Base-by-base conservation (phyloP, 371 early-diverging fungal genomes). In the Phascolomyces articulosus region DNA sequence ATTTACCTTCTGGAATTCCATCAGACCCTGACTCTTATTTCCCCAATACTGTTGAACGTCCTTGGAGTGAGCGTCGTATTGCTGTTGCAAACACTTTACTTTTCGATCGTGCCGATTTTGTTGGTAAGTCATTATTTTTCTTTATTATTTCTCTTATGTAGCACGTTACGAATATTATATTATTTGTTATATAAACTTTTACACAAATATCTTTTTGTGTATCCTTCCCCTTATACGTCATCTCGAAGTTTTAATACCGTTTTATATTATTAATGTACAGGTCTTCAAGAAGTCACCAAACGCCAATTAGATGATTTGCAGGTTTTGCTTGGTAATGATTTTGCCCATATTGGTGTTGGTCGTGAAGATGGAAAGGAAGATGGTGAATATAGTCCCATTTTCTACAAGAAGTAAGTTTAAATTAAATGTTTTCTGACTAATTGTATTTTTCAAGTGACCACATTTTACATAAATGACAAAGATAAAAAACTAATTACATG, bases 321-420 rank as follows among this genome's bases (percentile, higher is more conserved):
- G 20, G 62, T 68, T 10, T 67, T 81, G 11, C 61, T 83, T 13
- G 62, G 62, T 6, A 68, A 73, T 23, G 78, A 83, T 15, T 84
- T 79, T 56, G 68, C 67, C 4, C 76, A 80, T 79, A 40, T 81
- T 11, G 84, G 84, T 38, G 72, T 62, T 9, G 84, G 84, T n/a
- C 67, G 84, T 34, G 61, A 71, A 6, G 84, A 83, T 60, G 84
- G 84, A 3, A 76, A 79, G 34, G 58, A 73, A 49, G 58, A 71
- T 40, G 83, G 83, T 8, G 80, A 83, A 61, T 71, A 76, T 26
- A 59, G 67, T 18, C 71, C 80, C 7, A 60, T 79, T n/a, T 79
- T 79, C 56, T 79, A 77, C 51, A 77, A 73, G 41, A 72, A 64
- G 79, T 79, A 71, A 20, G 21, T 15, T 47, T 11, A 47, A 11